Conservation (phyloP, 805 yeast species). For the Diddensiella transvaalensis region DNA sequence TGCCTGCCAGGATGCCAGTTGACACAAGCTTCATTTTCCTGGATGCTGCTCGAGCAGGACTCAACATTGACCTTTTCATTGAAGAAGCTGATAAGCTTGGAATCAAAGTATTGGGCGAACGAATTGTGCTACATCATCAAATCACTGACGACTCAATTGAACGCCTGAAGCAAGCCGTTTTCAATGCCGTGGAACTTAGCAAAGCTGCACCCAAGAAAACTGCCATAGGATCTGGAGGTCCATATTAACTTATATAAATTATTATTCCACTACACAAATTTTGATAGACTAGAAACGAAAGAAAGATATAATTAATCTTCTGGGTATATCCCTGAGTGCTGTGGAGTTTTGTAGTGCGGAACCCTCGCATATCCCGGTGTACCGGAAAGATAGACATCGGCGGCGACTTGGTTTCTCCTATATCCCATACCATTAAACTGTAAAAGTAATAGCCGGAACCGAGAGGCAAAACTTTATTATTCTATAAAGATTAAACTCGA, state of each 20-base stretch:
- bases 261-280: no score
- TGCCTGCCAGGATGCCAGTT: constrained; percentile 66
- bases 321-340: no score
- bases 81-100: constrained; percentile 56
- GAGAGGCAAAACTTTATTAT: no score
- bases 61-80: constrained; percentile 54
- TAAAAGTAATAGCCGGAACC: no score
- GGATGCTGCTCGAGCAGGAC: constrained; percentile 55
- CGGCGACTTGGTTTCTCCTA: no score
- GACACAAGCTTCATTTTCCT: constrained; percentile 82
- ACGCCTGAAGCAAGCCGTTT: constrained; percentile 14
- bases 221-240: not conserved
- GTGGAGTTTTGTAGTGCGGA: no score
- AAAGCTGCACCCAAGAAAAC: not conserved
- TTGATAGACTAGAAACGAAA: no score
- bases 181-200: constrained; percentile 7
- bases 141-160: constrained; percentile 52
- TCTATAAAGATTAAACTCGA: no score
- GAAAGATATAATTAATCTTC: no score
- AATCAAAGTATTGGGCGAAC: constrained; percentile 63
- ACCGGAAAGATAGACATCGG: no score
- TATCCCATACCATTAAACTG: no score
- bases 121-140: constrained; percentile 81
- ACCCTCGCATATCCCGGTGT: no score
- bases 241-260: not conserved